Base-by-base conservation (phyloP, 108 stramenopile genomes). In the Pseudonitzschia delicatissima region DNA sequence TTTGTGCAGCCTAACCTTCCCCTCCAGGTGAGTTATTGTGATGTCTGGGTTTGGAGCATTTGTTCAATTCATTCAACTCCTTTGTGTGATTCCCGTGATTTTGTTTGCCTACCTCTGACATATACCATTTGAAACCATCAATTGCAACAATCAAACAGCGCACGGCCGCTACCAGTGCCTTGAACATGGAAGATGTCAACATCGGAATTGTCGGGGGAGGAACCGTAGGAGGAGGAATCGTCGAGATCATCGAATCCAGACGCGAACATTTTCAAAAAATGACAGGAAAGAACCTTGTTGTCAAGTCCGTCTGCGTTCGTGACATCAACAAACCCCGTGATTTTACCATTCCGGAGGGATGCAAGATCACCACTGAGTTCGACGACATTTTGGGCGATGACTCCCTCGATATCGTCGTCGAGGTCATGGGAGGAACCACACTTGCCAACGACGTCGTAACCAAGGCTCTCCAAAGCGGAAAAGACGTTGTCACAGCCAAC, bases 401-500 rank as follows among this genome's bases (percentile, higher is more conserved):
- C 32, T 58, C 67, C 5, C 91, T 97, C 49, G 96, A 96, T 69
- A 82, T 90, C 58, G 90, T 96, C 39, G 88, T 97, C 21, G 96
- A 98, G 71, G 92, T 98, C 17, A 96, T 96, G 97, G 96, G 96
- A 35, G 97, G 96, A 25, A 87, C 90, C 20, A 88, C 89, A 53
- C 72, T 81, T 17, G 97, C 96, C 71, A 95, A 96, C 72, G 88
- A 94, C 63, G 82, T 96, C 18, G 90, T 98, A 9, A 79, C 76
- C 64, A 61, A 36, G 12, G 90, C 95, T 7, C 65, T 98, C 34
- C 21, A 62, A 18, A 79, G 52, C 33, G 90, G 93, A 44, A 96
- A 96, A 72, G 70, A 95, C 57, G 97, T 98, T 35, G 88, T 98
- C 18, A 96, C 97, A 51, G 97, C 97, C 64, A 98, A 98, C 82